A percentile compares a stretch with the other conserved stretches of the same genome.
Conservation (phyloP, 805 yeast genomes). For the Kodamaea kaohsiungensis region DNA sequence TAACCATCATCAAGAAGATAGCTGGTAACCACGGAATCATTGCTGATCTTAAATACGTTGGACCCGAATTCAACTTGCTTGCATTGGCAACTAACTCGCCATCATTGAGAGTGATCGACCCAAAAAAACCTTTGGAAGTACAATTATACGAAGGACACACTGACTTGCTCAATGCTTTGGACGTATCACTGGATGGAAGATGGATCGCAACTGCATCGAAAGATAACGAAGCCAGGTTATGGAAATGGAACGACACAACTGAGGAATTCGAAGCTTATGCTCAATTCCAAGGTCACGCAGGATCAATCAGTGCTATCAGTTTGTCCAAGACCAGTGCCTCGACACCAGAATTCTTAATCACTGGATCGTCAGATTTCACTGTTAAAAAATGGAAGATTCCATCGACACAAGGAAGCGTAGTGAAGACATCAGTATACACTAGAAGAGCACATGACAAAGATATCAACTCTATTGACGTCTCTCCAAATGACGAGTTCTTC, state of each 20-base stretch:
- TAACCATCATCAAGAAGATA: constrained; percentile 54
- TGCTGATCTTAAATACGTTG: constrained; percentile 82
- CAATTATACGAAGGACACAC: constrained; percentile 75
- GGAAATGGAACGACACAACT: constrained; percentile 60
- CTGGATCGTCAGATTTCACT: constrained; percentile 84
- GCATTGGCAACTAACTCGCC: constrained; percentile 96
- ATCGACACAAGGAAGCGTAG: constrained; percentile 29
- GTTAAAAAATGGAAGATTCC: constrained; percentile 85
- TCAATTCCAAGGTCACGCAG: constrained; percentile 81
- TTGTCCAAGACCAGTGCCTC: constrained; percentile 55
- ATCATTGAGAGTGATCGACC: constrained; percentile 72
- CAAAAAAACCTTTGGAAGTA: constrained; percentile 60
- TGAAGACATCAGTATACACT: constrained; percentile 77
- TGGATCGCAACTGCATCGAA: constrained; percentile 95
- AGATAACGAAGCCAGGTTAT: constrained; percentile 80
- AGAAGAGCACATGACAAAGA: constrained; percentile 97
- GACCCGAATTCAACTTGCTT: constrained; percentile 55
- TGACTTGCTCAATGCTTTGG: constrained; percentile 81
- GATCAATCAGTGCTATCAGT: constrained; percentile 80
- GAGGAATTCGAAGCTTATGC: constrained; percentile 50
- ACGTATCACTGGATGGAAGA: constrained; percentile 71
- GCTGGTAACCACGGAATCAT: constrained; percentile 97
- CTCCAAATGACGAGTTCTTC: constrained; percentile 86
- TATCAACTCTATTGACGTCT: constrained; percentile 82
- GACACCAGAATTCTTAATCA: constrained; percentile 68